phyloP scores from a whole-genome alignment of 2,329 filamentous ascomycete genomes.

The Pyrenochaeta sp. region DNA sequence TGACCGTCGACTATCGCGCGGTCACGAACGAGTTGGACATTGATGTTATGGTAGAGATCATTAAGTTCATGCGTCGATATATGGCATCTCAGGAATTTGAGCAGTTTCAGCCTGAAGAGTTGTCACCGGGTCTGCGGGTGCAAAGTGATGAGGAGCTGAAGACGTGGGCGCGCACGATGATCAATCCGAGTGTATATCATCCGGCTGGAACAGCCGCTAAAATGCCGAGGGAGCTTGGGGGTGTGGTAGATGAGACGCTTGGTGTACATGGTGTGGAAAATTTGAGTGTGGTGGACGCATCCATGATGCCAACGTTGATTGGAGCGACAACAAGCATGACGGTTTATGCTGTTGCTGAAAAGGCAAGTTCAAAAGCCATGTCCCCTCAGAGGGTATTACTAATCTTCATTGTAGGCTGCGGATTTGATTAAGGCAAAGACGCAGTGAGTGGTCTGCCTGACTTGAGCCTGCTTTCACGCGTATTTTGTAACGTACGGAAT shows the following conservation, averaged over 20 bases:
- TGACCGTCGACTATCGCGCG: no score
- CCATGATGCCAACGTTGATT: constrained; percentile 12
- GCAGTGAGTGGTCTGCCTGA: no score
- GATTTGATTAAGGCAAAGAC: constrained; percentile 8
- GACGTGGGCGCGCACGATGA: no score
- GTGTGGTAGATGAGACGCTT: constrained; percentile 35
- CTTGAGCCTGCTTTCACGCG: no score
- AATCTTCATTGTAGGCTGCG: constrained; percentile 12
- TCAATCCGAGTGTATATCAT: neutral
- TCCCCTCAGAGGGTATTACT: neutral
- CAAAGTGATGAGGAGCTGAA: no score
- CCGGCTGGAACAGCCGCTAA: constrained; percentile 39
- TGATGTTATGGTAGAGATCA: no score
- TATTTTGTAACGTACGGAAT: no score
- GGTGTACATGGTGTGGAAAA: constrained; percentile 32
- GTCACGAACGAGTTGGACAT: no score
- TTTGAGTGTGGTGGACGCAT: constrained; percentile 7
- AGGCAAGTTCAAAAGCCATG: constrained; percentile 2
- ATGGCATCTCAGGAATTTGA: no score
- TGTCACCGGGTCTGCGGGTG: no score
- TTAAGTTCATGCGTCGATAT: no score
- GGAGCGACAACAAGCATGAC: constrained; percentile 14
- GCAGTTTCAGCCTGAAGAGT: no score
- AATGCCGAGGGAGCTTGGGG: constrained; percentile 39
- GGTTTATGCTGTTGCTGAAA: constrained; percentile 31